Evolutionary conservation across 106 monocot genomes (phyloP), one percentile per base, ranked within the genome.

Genomic region (Hemerocallis citrina): DNA sequence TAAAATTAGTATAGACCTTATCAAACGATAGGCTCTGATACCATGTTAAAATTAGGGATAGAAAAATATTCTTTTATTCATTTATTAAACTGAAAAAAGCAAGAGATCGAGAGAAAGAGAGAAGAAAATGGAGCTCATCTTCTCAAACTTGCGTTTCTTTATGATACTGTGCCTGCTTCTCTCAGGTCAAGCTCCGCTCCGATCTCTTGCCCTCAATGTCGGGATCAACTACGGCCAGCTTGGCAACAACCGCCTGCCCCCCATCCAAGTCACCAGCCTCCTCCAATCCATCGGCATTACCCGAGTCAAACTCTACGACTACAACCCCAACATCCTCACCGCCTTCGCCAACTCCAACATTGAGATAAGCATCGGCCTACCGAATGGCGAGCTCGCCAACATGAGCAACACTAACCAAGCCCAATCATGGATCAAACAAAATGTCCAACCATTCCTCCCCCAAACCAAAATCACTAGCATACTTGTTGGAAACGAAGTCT

Each of bases 211-310:
- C 12, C 28, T 47, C 45, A 68, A 62, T 3, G 27, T 86, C 1
- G 81, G 85, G 22, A 86, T 86, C 32, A 86, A 86, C 22, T 86
- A 86, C 15, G 85, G 85, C 3, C 85, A 86, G 43, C 64, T 77
- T 4, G 85, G 81, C 31, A 72, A 86, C 61, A 68, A 86, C 44
- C 77, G 81, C 12, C 85, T 78, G 1, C 21, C 71, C 41, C 85
- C 73, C 4, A 5, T 69, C 37, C 74, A 55, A 31, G 85, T 86
- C 28, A 59, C 54, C 30, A 17, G 24, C 14, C 71, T 86, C 43
- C 75, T 86, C 49, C 81, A 78, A 47, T 86, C 81, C 42, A 36
- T 81, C 37, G 71, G 49, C 43, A 66, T 86, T 34, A 78, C 25
- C 61, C 71, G 42, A 34, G 72, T 86, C 9, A 86, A 86, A 68